Evolutionary conservation across 331 rosid genomes (phyloP), one percentile per base, ranked within the genome.

Genomic region (Acacia pycnantha): DNA sequence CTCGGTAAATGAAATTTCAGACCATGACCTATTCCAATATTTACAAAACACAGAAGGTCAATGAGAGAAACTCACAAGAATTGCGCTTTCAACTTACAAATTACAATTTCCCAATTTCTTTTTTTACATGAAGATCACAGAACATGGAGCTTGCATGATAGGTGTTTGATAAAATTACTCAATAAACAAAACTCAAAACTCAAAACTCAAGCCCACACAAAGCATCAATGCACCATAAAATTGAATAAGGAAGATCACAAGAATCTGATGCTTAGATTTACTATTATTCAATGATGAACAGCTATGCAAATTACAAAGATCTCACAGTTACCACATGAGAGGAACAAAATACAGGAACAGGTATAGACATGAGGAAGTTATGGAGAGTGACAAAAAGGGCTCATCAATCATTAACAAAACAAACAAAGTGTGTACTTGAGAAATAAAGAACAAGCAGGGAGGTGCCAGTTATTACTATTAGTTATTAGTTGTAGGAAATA

Each of bases 311-410:
- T 62, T 31, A 29, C 22, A 64, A 29, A 64, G 70, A 64, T 29
- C 18, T 64, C 70, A 64, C 70, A 27, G 33, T 18, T 37, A 80
- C 26, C 77, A 48, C 82, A 79, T 86, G 74, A 41, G 85, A 82
- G 77, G 56, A 47, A 66, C 41, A 50, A 66, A 79, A 73, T 56
- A 84, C 15, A 72, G 7, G 37, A 61, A 21, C 53, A 6, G 41
- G 29, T 6, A 3, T 24, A 80, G 46, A 62, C 86, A 87, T 87
- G 87, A 77, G 80, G 67, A 82, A 75, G 29, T 77, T 56, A 79
- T 87, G 86, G 86, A 24, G 76, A 74, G 71, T 78, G 79, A 76
- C 84, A 69, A 79, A 27, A 62, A 43, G 8, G 44, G 54, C 37
- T 33, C 37, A 33, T 64, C 27, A 79, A 66, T 81, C 26, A 21